phyloP scores from a whole-genome alignment of 768 basidiomycete genomes.

The Tubosaeta sp. region DNA sequence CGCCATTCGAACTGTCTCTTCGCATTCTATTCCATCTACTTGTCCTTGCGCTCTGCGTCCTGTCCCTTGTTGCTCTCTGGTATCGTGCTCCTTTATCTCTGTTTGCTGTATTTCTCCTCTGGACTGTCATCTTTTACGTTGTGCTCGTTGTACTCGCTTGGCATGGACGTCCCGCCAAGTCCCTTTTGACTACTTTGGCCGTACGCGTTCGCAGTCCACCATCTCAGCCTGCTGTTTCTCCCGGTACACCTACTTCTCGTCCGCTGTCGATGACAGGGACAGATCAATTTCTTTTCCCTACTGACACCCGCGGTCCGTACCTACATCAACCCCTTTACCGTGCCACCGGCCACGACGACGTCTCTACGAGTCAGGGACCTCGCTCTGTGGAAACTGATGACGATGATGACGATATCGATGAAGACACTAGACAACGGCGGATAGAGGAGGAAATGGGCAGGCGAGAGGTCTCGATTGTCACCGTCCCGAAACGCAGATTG shows the following conservation, averaged over 20 bases:
- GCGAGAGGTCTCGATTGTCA: conserved; percentile 79
- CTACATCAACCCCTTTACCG: conserved; percentile 62
- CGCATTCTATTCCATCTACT: conserved; percentile 54
- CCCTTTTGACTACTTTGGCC: conserved; percentile 49
- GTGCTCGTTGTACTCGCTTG: conserved; percentile 52
- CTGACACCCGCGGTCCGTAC: conserved; percentile 55
- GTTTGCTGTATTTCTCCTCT: conserved; percentile 64
- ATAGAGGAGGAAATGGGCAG: conserved; percentile 82
- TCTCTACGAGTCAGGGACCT: conserved; percentile 36
- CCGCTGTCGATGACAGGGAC: conserved; percentile 38
- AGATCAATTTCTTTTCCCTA: conserved; percentile 44
- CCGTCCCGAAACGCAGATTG: conserved; percentile 68
- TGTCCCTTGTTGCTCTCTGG: conserved; percentile 61
- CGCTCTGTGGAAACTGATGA: conserved; percentile 54
- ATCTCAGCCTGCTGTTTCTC: conserved; percentile 29
- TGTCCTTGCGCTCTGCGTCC: conserved; percentile 53
- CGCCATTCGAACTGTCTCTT: conserved; percentile 35
- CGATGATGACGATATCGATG: conserved; percentile 69
- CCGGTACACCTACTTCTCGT: conserved; percentile 35
- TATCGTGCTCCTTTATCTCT: conserved; percentile 45
- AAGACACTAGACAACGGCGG: conserved; percentile 64
- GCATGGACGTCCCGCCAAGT: conserved; percentile 52
- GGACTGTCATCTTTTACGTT: conserved; percentile 56
- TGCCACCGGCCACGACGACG: conserved; percentile 41
- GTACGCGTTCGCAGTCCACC: conserved; percentile 38